Conservation (phyloP, 2,329 filamentous ascomycete genomes). For the Botrytis elliptica region DNA sequence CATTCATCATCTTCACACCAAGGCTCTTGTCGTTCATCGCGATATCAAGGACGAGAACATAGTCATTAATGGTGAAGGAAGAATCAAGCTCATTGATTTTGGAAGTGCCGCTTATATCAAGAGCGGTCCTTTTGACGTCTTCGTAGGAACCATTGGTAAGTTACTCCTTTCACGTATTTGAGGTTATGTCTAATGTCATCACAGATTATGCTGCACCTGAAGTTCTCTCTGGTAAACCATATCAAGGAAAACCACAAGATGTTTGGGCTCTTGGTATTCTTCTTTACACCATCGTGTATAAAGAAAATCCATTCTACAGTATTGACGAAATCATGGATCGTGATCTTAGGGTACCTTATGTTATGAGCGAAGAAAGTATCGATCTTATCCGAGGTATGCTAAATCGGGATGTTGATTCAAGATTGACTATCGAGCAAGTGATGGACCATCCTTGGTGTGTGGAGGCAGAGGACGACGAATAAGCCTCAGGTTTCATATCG, state of each 20-base stretch:
- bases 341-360: conserved; percentile 85
- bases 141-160: conserved; percentile 96
- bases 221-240: conserved; percentile 87
- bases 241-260: conserved; percentile 94
- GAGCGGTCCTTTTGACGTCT: conserved; percentile 96
- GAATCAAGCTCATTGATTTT: conserved; percentile 97
- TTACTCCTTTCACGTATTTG: conserved; percentile 8
- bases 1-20: conserved; percentile 86
- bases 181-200: conserved; percentile 23
- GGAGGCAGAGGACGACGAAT: conserved; percentile 26
- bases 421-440: conserved; percentile 85
- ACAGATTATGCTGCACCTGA: conserved; percentile 98
- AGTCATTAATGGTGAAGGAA: conserved; percentile 89
- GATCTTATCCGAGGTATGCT: conserved; percentile 91
- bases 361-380: conserved; percentile 87
- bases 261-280: conserved; percentile 97
- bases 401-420: conserved; percentile 78
- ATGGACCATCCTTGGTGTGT: conserved; percentile 78
- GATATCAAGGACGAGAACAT: conserved; percentile 99
- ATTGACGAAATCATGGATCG: conserved; percentile 99
- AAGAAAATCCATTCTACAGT: conserved; percentile 98
- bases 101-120: conserved; percentile 98
- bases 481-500: conserved; percentile 31
- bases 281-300: conserved; percentile 98
- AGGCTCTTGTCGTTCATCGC: conserved; percentile 87